phyloP scores from a whole-genome alignment of 768 basidiomycete genomes.

The Pleurotus ostreatus region DNA sequence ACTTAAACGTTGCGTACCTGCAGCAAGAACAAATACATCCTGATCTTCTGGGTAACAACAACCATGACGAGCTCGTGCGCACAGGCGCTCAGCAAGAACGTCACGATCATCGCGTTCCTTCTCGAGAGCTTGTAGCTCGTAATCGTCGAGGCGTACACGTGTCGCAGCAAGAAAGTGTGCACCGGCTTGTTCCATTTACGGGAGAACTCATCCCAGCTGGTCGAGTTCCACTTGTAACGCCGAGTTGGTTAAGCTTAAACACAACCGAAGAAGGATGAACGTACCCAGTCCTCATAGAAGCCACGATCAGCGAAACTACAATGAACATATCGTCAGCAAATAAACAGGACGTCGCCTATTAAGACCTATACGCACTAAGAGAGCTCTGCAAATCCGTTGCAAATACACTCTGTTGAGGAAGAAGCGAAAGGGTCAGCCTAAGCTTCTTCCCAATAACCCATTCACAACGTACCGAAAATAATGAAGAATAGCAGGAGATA shows the following conservation, averaged over 20 bases:
- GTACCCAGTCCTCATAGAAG: constrained; percentile 96
- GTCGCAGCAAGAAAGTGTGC: constrained; percentile 86
- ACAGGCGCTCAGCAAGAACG: constrained; percentile 86
- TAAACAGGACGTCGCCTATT: background rate
- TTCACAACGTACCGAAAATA: constrained; percentile 59
- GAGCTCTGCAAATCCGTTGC: constrained; percentile 92
- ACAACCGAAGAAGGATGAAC: constrained; percentile 10
- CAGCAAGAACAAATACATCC: constrained; percentile 83
- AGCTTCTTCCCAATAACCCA: background rate
- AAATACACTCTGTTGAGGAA: constrained; percentile 75
- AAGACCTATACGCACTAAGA: constrained; percentile 57
- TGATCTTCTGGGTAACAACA: constrained; percentile 88
- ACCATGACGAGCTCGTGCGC: constrained; percentile 97
- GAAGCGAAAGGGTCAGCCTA: background rate
- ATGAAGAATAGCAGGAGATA: constrained; percentile 86
- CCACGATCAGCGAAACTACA: constrained; percentile 91
- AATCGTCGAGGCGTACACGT: constrained; percentile 92
- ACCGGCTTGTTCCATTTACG: constrained; percentile 99
- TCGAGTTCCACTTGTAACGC: constrained; percentile 81
- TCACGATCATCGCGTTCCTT: constrained; percentile 83
- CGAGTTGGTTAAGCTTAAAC: background rate
- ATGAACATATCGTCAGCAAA: background rate
- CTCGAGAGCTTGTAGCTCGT: constrained; percentile 70
- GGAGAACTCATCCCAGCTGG: constrained; percentile 95
- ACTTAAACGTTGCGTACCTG: constrained; percentile 37